A percentile compares a stretch with the other conserved stretches of the same genome.
phyloP scores from a whole-genome alignment of 2,329 filamentous ascomycete genomes.

The Fusarium coffeatum region DNA sequence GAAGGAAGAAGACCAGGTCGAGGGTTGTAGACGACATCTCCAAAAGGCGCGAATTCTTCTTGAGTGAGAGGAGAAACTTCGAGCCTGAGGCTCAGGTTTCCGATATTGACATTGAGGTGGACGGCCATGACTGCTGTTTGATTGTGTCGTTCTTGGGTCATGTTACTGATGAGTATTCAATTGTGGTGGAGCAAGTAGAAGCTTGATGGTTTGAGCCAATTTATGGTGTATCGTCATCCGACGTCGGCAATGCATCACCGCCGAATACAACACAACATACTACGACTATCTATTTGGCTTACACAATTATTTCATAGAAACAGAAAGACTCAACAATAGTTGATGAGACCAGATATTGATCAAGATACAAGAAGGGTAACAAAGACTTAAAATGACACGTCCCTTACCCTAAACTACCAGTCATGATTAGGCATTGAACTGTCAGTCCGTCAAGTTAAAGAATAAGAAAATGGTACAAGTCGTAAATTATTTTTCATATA shows the following conservation, averaged over 20 bases:
- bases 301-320: not conserved
- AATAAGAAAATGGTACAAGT: not conserved
- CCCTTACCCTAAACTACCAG: slow-evolving; percentile 3
- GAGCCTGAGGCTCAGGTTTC: slow-evolving; percentile 53
- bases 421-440: not conserved
- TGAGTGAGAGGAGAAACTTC: slow-evolving; percentile 74
- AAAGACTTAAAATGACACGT: not conserved
- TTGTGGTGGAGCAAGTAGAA: not conserved
- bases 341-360: not conserved
- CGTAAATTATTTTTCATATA: not conserved
- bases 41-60: slow-evolving; percentile 79
- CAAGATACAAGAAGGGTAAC: too few species aligned
- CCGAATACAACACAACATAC: slow-evolving; percentile 53
- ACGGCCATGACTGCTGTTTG: slow-evolving; percentile 40
- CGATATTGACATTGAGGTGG: slow-evolving; percentile 38
- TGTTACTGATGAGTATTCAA: not conserved
- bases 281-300: slow-evolving; percentile 43
- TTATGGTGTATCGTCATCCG: slow-evolving; percentile 7
- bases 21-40: slow-evolving; percentile 84
- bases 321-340: not conserved
- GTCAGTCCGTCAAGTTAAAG: not conserved
- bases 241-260: slow-evolving; percentile 5
- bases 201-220: slow-evolving; percentile 3
- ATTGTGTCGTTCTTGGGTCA: not conserved
- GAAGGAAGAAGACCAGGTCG: slow-evolving; percentile 65